A percentile compares a stretch with the other conserved stretches of the same genome.
Evolutionary conservation across 2,329 filamentous ascomycete genomes (phyloP).

Genomic region (Fusarium sp.): DNA sequence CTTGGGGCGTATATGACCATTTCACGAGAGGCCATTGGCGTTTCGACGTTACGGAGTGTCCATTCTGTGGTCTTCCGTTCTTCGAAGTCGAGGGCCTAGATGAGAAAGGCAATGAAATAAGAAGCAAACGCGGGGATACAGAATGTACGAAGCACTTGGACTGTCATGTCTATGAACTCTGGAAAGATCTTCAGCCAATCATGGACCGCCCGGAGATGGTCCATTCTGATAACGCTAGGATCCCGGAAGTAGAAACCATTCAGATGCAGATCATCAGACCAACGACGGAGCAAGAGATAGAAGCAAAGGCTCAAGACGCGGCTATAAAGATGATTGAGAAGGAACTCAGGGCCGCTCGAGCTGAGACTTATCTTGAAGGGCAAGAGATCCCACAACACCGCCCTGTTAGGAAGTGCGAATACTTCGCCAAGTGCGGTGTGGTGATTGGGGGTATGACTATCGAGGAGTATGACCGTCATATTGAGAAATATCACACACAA

Average conservation of each 20-base stretch:
- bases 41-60: not conserved
- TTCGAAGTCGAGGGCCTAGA: not conserved
- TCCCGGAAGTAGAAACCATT: not conserved
- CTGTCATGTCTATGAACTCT: constrained; percentile 35
- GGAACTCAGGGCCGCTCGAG: too few relatives aligned
- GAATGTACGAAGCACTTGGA: constrained; percentile 36
- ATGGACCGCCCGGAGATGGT: not conserved
- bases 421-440: constrained; percentile 25
- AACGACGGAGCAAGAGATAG: too few relatives aligned
- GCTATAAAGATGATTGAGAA: too few relatives aligned
- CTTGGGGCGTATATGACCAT: constrained; percentile 22
- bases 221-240: not conserved
- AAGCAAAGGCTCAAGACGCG: too few relatives aligned
- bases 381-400: not conserved
- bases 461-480: constrained; percentile 8
- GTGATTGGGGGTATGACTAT: constrained; percentile 8
- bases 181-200: constrained; percentile 11
- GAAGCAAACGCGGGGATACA: not conserved
- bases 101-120: not conserved
- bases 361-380: not conserved
- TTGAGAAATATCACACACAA: not conserved
- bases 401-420: constrained; percentile 1
- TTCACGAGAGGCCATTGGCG: constrained; percentile 7
- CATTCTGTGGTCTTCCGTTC: constrained; percentile 32
- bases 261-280: too few relatives aligned